Percentiles rank a stretch among this genome's conserved stretches.
phyloP scores from a whole-genome alignment of 306 rosid species.

The Cucurbita moschata region DNA sequence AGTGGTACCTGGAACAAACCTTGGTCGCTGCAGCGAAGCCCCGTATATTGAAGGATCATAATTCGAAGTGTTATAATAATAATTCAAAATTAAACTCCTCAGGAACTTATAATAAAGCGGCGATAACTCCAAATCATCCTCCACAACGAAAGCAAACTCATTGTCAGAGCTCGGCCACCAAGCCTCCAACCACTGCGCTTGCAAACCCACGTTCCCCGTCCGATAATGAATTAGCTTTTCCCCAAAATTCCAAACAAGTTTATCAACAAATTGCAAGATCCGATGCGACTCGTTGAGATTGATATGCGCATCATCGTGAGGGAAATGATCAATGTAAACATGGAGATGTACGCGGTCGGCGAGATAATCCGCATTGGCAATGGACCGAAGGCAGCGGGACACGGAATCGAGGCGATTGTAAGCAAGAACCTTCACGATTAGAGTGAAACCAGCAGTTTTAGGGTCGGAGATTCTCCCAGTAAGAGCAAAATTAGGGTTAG shows the following conservation, averaged over 20 bases:
- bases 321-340: constrained; percentile 53
- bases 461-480: constrained; percentile 5
- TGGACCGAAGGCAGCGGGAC: constrained; percentile 75
- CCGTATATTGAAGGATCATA: constrained; percentile 68
- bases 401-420: constrained; percentile 63
- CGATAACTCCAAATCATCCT: constrained; percentile 88
- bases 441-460: constrained; percentile 26
- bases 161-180: constrained; percentile 89
- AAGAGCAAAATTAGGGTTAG: constrained; percentile 27
- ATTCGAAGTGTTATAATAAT: constrained; percentile 60
- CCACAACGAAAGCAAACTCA: constrained; percentile 72
- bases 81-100: constrained; percentile 50
- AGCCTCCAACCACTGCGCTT: constrained; percentile 97
- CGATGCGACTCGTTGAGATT: constrained; percentile 36
- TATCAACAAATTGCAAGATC: constrained; percentile 53
- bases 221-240: constrained; percentile 68
- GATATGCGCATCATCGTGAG: constrained; percentile 12
- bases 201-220: constrained; percentile 65
- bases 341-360: constrained; percentile 66
- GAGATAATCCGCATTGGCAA: constrained; percentile 71
- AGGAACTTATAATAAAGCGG: constrained; percentile 67
- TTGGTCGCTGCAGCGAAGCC: constrained; percentile 78
- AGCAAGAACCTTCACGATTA: constrained; percentile 63
- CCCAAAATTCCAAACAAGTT: constrained; percentile 62
- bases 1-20: constrained; percentile 97